Evolutionary conservation across 1,139 yeast genomes (phyloP).

Genomic region (Saccharomyces hybrid): DNA sequence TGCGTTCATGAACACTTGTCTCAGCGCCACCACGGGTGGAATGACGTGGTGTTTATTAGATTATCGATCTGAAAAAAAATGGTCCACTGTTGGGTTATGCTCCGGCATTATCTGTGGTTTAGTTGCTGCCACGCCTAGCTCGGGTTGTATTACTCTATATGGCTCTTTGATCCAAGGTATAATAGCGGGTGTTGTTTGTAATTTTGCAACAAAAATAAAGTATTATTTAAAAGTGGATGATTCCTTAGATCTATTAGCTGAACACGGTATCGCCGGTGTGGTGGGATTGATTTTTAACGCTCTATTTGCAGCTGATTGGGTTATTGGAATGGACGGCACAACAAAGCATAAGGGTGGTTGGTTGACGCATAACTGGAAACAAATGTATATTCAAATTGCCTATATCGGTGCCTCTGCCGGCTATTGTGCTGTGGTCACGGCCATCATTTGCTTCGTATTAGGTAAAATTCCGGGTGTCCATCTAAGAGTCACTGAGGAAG

Average conservation of each 20-base stretch:
- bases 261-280: constrained; percentile 95
- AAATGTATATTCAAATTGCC: constrained; percentile 82
- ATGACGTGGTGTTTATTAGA: constrained; percentile 88
- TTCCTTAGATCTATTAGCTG: constrained; percentile 90
- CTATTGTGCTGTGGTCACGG: constrained; percentile 72
- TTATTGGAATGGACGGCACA: constrained; percentile 80
- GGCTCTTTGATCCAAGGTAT: constrained; percentile 83
- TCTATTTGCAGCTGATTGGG: constrained; percentile 77
- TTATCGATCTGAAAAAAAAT: constrained; percentile 77
- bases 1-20: constrained; percentile 85
- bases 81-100: constrained; percentile 93
- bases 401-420: constrained; percentile 69
- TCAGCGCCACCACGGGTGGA: constrained; percentile 87
- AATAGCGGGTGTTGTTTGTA: constrained; percentile 75
- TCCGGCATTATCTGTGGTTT: constrained; percentile 93
- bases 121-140: constrained; percentile 93
- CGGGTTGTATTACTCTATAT: constrained; percentile 88
- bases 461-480: constrained; percentile 77
- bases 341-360: constrained; percentile 88
- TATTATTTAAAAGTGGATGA: constrained; percentile 79
- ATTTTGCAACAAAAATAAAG: constrained; percentile 83
- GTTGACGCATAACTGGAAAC: constrained; percentile 84
- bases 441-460: constrained; percentile 63
- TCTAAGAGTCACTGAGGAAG: constrained; percentile 74
- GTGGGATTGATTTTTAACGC: constrained; percentile 88